Base-by-base conservation (phyloP, 805 yeast species). In the Saccharomycopsis babjevae region DNA sequence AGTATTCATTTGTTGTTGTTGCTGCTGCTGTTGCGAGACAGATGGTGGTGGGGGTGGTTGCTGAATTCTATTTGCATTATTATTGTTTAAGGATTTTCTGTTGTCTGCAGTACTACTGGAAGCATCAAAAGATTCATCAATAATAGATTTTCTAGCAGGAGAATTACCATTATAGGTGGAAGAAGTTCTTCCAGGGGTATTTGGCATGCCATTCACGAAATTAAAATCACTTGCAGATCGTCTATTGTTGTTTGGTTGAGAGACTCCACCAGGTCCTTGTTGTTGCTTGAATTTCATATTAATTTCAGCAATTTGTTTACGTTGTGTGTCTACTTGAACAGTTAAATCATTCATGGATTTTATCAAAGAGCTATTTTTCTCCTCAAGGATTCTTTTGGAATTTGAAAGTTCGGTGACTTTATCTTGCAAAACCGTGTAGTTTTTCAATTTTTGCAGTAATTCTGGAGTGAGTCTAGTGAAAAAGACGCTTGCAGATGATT, bases 401-500 rank as follows among this genome's bases (percentile, higher is more conserved):
- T 52, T 57, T 20, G 16, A 34, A 13, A 57, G 42, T 36, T 34
- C 59, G 5, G 32, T 55, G 2, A 61, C 25, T 10, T 40, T 46
- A 25, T 46, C 39, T 55, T 61, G 61, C 20, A 61, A 28, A 50
- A 15, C 30, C 16, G 40, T n/a, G 11, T 50, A 36, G 11, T 58
- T 54, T 20, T 25, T 15, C 50, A 57, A 39, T 46, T 56, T 42
- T 38, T 69, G 61, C 3, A 67, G 58, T 6, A 66, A 70, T 58
- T 70, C 71, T 42, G 68, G 69, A 32, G 67, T 70, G 5, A 72
- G 72, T 68, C 70, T 64, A 43, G 71, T 67, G 20, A 74, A 68
- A 28, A 74, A 61, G 50, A 71, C 73, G 60, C 68, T 72, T 54
- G 69, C 62, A 55, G 71, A 73, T 22, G 67, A 66, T n/a, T 69